A percentile compares a stretch with the other conserved stretches of the same genome.
phyloP scores from a whole-genome alignment of 306 rosid species.

The Rubus parviflorus region DNA sequence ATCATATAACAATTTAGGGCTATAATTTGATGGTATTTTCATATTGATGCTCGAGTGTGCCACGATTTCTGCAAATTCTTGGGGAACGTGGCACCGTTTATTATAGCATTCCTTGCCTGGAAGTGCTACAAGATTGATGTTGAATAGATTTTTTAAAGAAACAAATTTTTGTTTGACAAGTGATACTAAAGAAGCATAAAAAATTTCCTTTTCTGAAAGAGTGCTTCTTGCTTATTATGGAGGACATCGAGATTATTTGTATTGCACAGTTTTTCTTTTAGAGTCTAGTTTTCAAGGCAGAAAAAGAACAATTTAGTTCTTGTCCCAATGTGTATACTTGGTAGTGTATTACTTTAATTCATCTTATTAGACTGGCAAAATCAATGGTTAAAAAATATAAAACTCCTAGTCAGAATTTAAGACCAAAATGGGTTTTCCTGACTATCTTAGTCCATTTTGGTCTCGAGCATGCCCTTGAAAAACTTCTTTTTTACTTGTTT shows the following conservation, averaged over 20 bases:
- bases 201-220: background rate
- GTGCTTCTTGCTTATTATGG: background rate
- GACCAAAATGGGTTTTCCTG: too few relatives aligned
- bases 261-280: background rate
- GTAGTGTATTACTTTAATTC: background rate
- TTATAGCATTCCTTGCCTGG: background rate
- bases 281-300: background rate
- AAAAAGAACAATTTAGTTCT: background rate
- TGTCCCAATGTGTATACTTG: background rate
- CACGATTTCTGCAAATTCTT: background rate
- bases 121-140: background rate
- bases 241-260: background rate
- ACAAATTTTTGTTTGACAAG: background rate
- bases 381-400: background rate
- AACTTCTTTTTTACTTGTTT: too few relatives aligned
- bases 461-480: too few relatives aligned
- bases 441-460: too few relatives aligned
- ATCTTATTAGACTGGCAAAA: background rate
- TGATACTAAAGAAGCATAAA: too few relatives aligned
- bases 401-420: too few relatives aligned
- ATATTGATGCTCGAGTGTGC: background rate
- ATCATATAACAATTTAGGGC: too few relatives aligned
- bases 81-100: background rate
- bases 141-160: background rate
- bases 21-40: too few relatives aligned